These are phyloP conservation scores for Canavalia ensiformis DNA, from an alignment of 306 rosid genomes.

Conservation along the genomic window DNA sequence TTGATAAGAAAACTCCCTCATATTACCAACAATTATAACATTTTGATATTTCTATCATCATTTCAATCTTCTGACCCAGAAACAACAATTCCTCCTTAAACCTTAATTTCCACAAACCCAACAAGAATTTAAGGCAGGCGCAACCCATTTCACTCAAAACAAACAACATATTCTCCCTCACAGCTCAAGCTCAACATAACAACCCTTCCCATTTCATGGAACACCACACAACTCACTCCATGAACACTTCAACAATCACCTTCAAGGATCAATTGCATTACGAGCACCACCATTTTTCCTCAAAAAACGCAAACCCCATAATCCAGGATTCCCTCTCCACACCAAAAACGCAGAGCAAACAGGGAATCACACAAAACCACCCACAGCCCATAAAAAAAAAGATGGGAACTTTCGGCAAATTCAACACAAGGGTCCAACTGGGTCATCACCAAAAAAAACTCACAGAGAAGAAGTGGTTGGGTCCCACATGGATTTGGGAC, in stretches of 20 bases:
- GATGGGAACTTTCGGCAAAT: constrained; percentile 35
- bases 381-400: constrained; percentile 29
- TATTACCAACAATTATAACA: constrained; percentile 20
- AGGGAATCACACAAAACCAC: constrained; percentile 39
- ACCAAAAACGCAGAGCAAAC: constrained; percentile 17
- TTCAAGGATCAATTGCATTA: background rate
- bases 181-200: constrained; percentile 7
- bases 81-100: background rate
- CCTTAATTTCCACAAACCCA: constrained; percentile 32
- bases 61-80: constrained; percentile 35
- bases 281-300: constrained; percentile 2
- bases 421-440: constrained; percentile 39
- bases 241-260: constrained; percentile 18
- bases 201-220: constrained; percentile 34
- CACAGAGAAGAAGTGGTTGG: constrained; percentile 16
- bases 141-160: constrained; percentile 32
- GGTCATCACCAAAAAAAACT: constrained; percentile 22
- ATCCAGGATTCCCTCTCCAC: background rate
- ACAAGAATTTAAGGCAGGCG: background rate
- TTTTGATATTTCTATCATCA: background rate
- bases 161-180: constrained; percentile 24
- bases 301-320: constrained; percentile 28
- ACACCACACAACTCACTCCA: constrained; percentile 12
- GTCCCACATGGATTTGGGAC: constrained; percentile 32
- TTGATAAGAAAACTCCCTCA: constrained; percentile 15